Conservation (phyloP, 768 basidiomycete genomes). For the Collybia nuda region DNA sequence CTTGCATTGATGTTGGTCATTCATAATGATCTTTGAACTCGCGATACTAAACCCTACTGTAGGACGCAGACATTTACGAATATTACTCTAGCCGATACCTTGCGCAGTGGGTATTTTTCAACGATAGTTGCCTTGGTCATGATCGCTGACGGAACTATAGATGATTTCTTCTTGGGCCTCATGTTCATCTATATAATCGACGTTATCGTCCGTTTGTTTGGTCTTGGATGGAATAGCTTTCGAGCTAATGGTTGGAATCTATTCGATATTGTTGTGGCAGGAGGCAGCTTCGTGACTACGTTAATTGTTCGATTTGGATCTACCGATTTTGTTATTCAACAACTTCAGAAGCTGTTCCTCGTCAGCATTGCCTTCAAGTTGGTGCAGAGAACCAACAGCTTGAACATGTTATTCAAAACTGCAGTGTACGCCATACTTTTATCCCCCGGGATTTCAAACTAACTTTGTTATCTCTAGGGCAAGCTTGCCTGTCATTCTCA, state of each 20-base stretch:
- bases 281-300: slow-evolving; percentile 83
- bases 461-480: slow-evolving; percentile 46
- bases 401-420: slow-evolving; percentile 97
- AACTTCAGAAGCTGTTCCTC: slow-evolving; percentile 88
- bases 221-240: slow-evolving; percentile 84
- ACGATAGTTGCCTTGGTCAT: slow-evolving; percentile 1
- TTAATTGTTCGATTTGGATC: slow-evolving; percentile 61
- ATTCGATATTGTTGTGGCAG: slow-evolving; percentile 81
- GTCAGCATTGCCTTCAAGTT: slow-evolving; percentile 94
- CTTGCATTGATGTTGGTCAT: slow-evolving; percentile 66
- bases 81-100: slow-evolving; percentile 42
- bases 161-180: slow-evolving; percentile 73
- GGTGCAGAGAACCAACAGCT: slow-evolving; percentile 80
- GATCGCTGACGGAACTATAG: slow-evolving; percentile 34
- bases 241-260: slow-evolving; percentile 92
- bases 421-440: slow-evolving; percentile 64
- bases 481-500: slow-evolving; percentile 83
- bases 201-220: slow-evolving; percentile 73
- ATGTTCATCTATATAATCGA: slow-evolving; percentile 77
- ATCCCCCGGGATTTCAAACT: background rate
- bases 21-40: no score
- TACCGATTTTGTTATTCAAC: slow-evolving; percentile 51
- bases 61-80: slow-evolving; percentile 82
- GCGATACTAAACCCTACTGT: slow-evolving; percentile 2
- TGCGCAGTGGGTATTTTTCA: slow-evolving; percentile 52